Evolutionary conservation across 208 protist species (phyloP).

Genomic region (Zelonia costaricensis): DNA sequence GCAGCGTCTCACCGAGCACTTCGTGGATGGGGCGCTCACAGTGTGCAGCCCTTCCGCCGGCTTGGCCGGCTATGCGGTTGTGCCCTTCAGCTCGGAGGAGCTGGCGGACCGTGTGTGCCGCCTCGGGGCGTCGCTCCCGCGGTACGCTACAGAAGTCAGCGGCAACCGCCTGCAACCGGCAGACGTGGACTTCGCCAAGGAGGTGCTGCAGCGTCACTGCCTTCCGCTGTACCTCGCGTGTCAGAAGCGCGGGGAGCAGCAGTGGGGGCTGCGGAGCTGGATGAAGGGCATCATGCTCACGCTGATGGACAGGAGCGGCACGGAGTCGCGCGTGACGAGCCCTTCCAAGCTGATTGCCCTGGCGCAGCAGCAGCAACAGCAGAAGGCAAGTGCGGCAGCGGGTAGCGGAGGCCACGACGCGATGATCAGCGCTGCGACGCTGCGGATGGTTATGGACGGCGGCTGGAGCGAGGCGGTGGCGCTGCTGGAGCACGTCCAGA

Average conservation of each 20-base stretch:
- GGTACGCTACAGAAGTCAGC: conserved; percentile 24
- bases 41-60: conserved; percentile 1
- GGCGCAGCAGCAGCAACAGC: conserved; percentile 9
- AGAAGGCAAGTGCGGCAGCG: background rate
- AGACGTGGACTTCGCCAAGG: conserved; percentile 19
- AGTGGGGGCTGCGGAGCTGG: conserved; percentile 42
- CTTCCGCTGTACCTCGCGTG: conserved; percentile 38
- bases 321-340: conserved; percentile 24
- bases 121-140: conserved; percentile 45
- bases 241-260: conserved; percentile 35
- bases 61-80: background rate
- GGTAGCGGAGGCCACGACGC: conserved; percentile 8
- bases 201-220: conserved; percentile 36
- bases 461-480: conserved; percentile 18
- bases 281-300: conserved; percentile 23
- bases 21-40: conserved; percentile 29
- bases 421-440: conserved; percentile 19
- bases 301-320: conserved; percentile 30
- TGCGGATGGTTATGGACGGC: conserved; percentile 24
- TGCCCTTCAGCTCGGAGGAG: conserved; percentile 38
- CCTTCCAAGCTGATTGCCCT: conserved; percentile 22
- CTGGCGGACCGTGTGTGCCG: conserved; percentile 65
- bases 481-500: conserved; percentile 28
- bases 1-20: conserved; percentile 10
- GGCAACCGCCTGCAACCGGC: conserved; percentile 28